Percentiles rank a stretch among this genome's conserved stretches.
Conservation (phyloP, 345 rosid genomes). For the Citropsis articulata region DNA sequence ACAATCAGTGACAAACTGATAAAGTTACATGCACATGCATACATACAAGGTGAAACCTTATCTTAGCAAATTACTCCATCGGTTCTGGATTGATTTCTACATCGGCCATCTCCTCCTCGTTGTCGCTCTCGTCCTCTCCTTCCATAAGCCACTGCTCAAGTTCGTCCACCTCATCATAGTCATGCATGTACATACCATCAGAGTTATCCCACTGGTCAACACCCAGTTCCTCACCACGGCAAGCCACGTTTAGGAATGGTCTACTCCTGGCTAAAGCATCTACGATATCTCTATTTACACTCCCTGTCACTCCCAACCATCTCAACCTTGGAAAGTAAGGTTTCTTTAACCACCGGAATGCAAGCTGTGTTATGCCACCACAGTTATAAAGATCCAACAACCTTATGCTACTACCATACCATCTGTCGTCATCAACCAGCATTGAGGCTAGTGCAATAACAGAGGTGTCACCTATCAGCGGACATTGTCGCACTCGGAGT, state of each 20-base stretch:
- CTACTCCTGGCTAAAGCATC: constrained; percentile 84
- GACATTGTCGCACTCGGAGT: constrained; percentile 86
- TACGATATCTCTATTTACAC: constrained; percentile 66
- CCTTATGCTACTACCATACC: constrained; percentile 67
- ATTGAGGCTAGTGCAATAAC: constrained; percentile 88
- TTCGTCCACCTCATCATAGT: constrained; percentile 51
- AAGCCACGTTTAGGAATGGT: constrained; percentile 59
- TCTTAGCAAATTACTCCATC: not conserved
- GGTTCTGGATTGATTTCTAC: constrained; percentile 23
- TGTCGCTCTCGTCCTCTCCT: constrained; percentile 29
- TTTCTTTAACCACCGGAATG: constrained; percentile 79
- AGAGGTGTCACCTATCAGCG: constrained; percentile 72
- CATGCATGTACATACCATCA: constrained; percentile 45
- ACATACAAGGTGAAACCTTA: not conserved
- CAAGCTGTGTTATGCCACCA: constrained; percentile 73
- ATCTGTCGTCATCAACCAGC: constrained; percentile 56
- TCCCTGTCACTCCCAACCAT: constrained; percentile 85
- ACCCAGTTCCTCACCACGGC: constrained; percentile 79
- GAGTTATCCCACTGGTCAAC: constrained; percentile 52
- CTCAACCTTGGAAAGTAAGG: constrained; percentile 87
- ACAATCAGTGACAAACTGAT: not conserved
- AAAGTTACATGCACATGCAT: not conserved
- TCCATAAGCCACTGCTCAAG: constrained; percentile 52
- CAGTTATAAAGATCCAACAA: constrained; percentile 70
- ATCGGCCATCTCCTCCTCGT: constrained; percentile 36